phyloP scores from a whole-genome alignment of 108 stramenopile species.

The Heterococcus sp. region DNA sequence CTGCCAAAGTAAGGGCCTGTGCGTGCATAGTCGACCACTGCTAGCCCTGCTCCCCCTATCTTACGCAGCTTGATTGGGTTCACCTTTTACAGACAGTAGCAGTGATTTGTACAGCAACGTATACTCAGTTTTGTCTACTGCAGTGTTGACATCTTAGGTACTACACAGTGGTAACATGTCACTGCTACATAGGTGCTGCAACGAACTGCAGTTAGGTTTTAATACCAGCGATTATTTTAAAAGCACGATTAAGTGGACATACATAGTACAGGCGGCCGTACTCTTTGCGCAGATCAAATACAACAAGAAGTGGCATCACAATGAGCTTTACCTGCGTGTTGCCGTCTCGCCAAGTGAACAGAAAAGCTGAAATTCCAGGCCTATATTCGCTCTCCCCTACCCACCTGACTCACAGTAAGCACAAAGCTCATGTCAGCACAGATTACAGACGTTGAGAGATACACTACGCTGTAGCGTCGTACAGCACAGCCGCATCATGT shows the following conservation, averaged over 20 bases:
- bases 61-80: constrained; percentile 38
- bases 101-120: not conserved
- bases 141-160: not conserved
- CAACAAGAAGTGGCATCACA: not conserved
- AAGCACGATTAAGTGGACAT: not conserved
- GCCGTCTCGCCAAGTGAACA: constrained; percentile 42
- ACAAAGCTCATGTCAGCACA: no score
- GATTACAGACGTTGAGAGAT: no score
- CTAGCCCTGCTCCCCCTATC: constrained; percentile 42
- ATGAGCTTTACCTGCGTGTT: constrained; percentile 5
- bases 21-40: constrained; percentile 29
- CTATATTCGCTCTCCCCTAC: constrained; percentile 42
- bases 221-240: not conserved
- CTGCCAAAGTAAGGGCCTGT: constrained; percentile 31
- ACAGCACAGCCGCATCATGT: no score
- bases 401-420: no score
- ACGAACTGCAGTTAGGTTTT: no score
- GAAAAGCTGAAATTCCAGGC: constrained; percentile 30
- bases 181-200: no score
- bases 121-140: not conserved
- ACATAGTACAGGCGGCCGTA: not conserved
- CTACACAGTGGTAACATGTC: no score
- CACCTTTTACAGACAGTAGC: no score
- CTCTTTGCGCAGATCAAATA: not conserved
- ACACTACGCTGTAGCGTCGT: no score